Base-by-base conservation (phyloP, 352 stramenopile species). In the Globisporangium ultimum region DNA sequence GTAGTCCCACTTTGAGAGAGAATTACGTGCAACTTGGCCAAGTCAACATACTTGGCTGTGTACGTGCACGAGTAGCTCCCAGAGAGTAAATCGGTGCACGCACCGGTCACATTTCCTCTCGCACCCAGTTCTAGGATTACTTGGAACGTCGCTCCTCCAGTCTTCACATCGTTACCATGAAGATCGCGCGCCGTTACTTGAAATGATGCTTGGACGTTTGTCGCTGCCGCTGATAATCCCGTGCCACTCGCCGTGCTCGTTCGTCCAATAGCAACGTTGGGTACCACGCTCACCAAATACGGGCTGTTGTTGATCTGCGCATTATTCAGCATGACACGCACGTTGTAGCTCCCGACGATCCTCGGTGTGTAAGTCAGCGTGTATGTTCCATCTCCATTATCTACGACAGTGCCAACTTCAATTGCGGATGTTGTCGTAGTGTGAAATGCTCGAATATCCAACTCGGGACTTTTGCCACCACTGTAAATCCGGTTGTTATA, bases 31-130 rank as follows among this genome's bases (percentile, higher is more conserved):
- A 90, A 55, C 2, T 51, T 79, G 7, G 56, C 57, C 0, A 20
- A 32, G 13, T 77, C 77, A 15, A 82, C 75, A 48, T 67, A 78
- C 10, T 76, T 76, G 3, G 83, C 55, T 2, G 56, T 76, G 55
- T 87, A 92, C n/a, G 72, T 74, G 51, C 83, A 92, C 8, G 68
- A 70, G 54, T 89, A 92, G 13, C 68, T 55, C 0, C 83, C 83
- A 22, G 78, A 84, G 42, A 82, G 60, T 11, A 88, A 46, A 21
- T 89, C 80, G 0, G 60, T 68, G 55, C 83, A 92, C 2, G 50
- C 2, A 18, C 78, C 78, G 40, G 11, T 76, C 13, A 84, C 65
- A 15, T 70, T 77, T 2, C 60, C 73, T 34, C 75, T 74, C 0
- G 32, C 32, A n/a, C 55, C 21, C 28, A 86, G 64, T 17, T 78